These are phyloP conservation scores for Barbarea vulgaris DNA, from an alignment of 345 rosid genomes.

Conservation along the genomic window DNA sequence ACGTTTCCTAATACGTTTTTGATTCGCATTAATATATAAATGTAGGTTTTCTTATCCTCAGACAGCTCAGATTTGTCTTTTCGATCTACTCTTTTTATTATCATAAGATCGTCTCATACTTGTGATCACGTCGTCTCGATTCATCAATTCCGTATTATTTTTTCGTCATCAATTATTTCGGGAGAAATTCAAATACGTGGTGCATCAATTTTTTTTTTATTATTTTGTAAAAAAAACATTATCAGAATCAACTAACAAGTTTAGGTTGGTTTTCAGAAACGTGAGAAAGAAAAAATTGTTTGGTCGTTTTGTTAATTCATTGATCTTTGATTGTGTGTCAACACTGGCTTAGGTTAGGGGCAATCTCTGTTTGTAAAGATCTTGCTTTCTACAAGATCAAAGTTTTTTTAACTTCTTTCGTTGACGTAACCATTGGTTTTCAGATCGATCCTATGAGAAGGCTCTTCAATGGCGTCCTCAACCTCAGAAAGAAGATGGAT, in stretches of 20 bases:
- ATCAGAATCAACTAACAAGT: conserved; percentile 3
- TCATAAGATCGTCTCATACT: conserved; percentile 6
- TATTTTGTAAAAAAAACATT: not conserved
- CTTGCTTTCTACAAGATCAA: conserved; percentile 3
- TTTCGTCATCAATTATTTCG: not conserved
- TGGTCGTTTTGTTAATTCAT: not conserved
- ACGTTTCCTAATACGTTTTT: conserved; percentile 9
- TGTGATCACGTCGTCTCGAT: conserved; percentile 27
- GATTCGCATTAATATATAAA: not conserved
- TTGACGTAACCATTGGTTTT: conserved; percentile 12
- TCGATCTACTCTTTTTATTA: not conserved
- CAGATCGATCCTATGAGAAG: conserved; percentile 36
- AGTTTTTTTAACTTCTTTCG: not conserved
- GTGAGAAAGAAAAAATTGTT: not conserved
- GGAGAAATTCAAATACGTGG: not conserved
- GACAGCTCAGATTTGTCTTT: conserved; percentile 6
- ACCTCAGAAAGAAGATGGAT: conserved; percentile 94
- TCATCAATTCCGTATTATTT: conserved; percentile 12
- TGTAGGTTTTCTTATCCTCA: not conserved
- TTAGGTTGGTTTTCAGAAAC: not conserved
- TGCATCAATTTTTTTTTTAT: not conserved
- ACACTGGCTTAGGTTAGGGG: conserved; percentile 25
- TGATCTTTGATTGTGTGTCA: conserved; percentile 5
- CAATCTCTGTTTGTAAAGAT: conserved; percentile 10
- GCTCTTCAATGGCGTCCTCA: conserved; percentile 55